Base-by-base conservation (phyloP, 257 asterid species). In the Ophiorrhiza pumila region DNA sequence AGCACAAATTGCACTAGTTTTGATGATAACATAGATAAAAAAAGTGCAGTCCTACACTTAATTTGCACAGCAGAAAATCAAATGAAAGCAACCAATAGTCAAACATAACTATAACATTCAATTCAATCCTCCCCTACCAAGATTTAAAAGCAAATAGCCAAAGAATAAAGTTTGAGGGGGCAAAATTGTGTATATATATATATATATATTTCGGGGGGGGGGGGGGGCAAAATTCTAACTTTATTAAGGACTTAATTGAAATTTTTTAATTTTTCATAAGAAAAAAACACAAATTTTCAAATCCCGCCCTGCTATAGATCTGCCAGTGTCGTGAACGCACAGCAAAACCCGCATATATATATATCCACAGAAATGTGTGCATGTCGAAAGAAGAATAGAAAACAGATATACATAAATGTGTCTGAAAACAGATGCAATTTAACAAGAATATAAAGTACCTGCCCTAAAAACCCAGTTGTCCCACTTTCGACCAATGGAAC, bases 401-500 rank as follows among this genome's bases (percentile, higher is more conserved):
- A n/a, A n/a, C n/a, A n/a, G n/a, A n/a, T n/a, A n/a, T n/a, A n/a
- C n/a, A n/a, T n/a, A n/a, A n/a, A n/a, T n/a, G n/a, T n/a, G n/a
- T 55, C 37, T 49, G n/a, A 69, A 76, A 31, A 71, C 25, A 29
- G 69, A 69, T 69, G 60, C 58, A 61, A 39, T 49, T 62, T 71
- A 80, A 73, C 71, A 69, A 62, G 76, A 73, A 85, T 76, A 71
- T 66, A 68, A 71, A 66, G 25, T 58, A 95, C 99, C 98, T 95
- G 99, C 68, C 99, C 99, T 69, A 95, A 91, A 84, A 92, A 95
- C 35, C 99, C 99, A 77, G 99, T 92, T 41, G 99, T 95, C 72
- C 99, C 99, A 77, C 99, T 95, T 84, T 95, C 99, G 55, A 95
- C 87, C 87, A 95, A 81, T 3, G 98, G 98, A 74, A 89, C 96